Conservation (phyloP, 305 asterid genomes). For the Rubia tinctorum region DNA sequence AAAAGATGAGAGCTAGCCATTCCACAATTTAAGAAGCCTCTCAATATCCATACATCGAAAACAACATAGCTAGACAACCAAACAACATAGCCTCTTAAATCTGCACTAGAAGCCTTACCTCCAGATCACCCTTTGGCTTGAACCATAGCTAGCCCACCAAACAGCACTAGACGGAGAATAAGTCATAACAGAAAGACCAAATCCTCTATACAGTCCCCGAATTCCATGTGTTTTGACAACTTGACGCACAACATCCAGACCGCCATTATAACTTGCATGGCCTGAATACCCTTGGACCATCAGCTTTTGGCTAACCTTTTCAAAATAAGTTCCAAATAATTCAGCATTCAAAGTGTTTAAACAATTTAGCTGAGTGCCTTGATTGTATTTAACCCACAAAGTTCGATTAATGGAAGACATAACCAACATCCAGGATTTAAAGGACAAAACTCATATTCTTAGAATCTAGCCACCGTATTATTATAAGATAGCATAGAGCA, state of each 20-base stretch:
- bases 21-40: neutral
- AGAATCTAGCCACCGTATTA: neutral
- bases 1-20: neutral
- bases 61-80: no score
- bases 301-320: slow-evolving; percentile 95
- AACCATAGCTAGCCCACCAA: slow-evolving; percentile 99
- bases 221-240: slow-evolving; percentile 78
- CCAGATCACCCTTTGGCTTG: slow-evolving; percentile 96
- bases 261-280: slow-evolving; percentile 88
- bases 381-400: neutral
- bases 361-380: neutral
- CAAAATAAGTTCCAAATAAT: slow-evolving; percentile 24
- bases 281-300: slow-evolving; percentile 99
- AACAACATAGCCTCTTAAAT: no score
- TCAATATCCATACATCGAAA: slow-evolving; percentile 3
- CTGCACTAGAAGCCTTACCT: slow-evolving; percentile 42
- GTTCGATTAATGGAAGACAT: neutral
- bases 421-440: neutral
- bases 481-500: slow-evolving; percentile 22
- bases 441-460: no score
- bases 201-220: slow-evolving; percentile 92
- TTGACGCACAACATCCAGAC: slow-evolving; percentile 89
- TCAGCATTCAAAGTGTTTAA: slow-evolving; percentile 6
- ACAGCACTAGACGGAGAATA: slow-evolving; percentile 98
- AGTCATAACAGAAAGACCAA: slow-evolving; percentile 88